Base-by-base conservation (phyloP, 495 filamentous ascomycete species). In the Penicilliopsis zonata region DNA sequence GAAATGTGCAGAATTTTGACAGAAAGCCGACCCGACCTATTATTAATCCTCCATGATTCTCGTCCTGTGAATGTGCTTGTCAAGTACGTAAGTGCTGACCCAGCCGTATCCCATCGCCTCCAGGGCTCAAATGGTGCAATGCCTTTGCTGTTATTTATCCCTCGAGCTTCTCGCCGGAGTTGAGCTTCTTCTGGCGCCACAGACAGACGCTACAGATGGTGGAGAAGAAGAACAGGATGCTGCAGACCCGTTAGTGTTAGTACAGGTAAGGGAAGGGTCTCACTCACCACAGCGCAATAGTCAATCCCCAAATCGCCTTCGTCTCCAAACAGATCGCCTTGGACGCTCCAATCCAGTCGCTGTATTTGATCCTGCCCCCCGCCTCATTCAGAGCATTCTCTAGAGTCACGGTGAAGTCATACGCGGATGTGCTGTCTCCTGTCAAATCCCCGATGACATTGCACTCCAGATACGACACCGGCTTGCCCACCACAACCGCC, bases 221-320 rank as follows among this genome's bases (percentile, higher is more conserved):
- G 4, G 75, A 75, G 34, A 84, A 74, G 36, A 76, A 70, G 44
- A 90, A 85, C 28, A 86, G 55, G 16, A 87, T 72, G 51, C 78
- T 71, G 36, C 5, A 9, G n/a, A 27, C 4, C 4, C 25, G n/a
- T 27, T 27, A 27, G 25, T n/a, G 4, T 27, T 12, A 27, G 4
- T 10, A 23, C 13, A 34, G 12, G 14, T 36, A 27, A 30, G 3
- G 26, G 2, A 21, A n/a, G 15, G 22, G n/a, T n/a, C 22, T 18
- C 9, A 63, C 66, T 42, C 42, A 78, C 74, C 72, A 88, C 20
- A 88, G 63, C 4, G 80, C 78, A 62, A 94, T 93, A 55, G 71
- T 70, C 35, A 94, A 53, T 12, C 86, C 88, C 88, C 86, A 94
- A 39, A 87, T 76, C 8, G 80, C 73, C 65, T 94, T 94, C 55